phyloP scores from a whole-genome alignment of 371 early-diverging fungal species.

The Mortierella polycephala region DNA sequence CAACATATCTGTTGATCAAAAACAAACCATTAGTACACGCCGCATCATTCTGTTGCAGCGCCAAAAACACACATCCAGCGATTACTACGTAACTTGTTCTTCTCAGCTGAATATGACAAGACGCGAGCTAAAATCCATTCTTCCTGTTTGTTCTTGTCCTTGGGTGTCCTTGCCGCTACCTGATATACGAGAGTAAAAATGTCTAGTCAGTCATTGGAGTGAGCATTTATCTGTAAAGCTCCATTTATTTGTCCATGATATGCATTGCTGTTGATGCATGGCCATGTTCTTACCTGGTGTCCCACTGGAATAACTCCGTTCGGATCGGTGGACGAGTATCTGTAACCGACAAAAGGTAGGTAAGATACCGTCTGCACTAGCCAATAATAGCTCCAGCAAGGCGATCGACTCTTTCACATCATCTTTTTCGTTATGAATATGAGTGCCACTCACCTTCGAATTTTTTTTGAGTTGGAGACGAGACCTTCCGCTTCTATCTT shows the following conservation, averaged over 20 bases:
- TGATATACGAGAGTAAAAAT: conserved; percentile 15
- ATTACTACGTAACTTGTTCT: conserved; percentile 63
- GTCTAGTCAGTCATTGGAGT: neutral
- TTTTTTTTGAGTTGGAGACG: conserved; percentile 58
- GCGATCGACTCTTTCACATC: neutral
- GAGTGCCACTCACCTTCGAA: conserved; percentile 57
- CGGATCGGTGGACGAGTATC: conserved; percentile 37
- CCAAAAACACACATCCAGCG: too few relatives aligned
- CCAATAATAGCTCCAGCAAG: neutral
- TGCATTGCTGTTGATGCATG: neutral
- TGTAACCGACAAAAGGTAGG: conserved; percentile 1
- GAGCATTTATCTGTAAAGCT: neutral
- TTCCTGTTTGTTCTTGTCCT: conserved; percentile 68
- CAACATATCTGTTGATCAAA: conserved; percentile 61
- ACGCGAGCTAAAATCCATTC: conserved; percentile 84
- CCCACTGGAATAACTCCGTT: conserved; percentile 57
- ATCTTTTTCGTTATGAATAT: too few relatives aligned
- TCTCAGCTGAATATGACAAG: conserved; percentile 68
- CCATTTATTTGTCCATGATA: neutral
- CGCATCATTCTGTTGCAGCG: neutral
- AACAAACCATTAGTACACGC: neutral
- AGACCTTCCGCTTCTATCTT: conserved; percentile 69
- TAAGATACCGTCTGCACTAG: too few relatives aligned
- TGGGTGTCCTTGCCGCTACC: conserved; percentile 76
- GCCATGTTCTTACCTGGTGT: conserved; percentile 45